A percentile compares a stretch with the other conserved stretches of the same genome.
These are phyloP conservation scores for Tolypocladium inflatum DNA, from an alignment of 2,329 filamentous ascomycete species.

Conservation along the genomic window DNA sequence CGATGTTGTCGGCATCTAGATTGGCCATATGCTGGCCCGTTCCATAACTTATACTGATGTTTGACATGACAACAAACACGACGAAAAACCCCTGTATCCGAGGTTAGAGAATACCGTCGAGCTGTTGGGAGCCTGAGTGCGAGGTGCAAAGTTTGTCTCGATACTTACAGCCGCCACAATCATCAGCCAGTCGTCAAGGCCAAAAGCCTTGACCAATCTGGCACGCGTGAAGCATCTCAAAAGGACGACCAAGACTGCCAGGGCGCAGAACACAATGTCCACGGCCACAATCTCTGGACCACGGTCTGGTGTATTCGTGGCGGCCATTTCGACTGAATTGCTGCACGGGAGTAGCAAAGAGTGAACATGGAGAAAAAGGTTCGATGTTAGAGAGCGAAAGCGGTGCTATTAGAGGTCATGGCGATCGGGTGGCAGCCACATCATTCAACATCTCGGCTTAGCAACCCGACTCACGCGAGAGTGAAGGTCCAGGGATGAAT, in stretches of 20 bases:
- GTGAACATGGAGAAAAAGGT: not conserved
- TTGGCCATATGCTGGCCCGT: constrained; percentile 28
- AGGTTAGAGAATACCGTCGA: not conserved
- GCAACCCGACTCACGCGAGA: not conserved
- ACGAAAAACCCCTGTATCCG: constrained; percentile 21
- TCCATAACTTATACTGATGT: constrained; percentile 25
- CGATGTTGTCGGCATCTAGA: constrained; percentile 14
- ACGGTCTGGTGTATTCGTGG: constrained; percentile 8
- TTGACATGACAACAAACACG: constrained; percentile 21
- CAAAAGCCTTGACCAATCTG: constrained; percentile 2
- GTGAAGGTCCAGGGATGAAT: not conserved
- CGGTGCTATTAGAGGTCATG: not conserved
- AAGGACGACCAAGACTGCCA: constrained; percentile 12
- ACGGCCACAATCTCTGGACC: constrained; percentile 16
- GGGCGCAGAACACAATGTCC: constrained; percentile 12
- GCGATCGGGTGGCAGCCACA: not conserved
- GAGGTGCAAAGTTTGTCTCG: not conserved
- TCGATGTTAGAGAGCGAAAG: not conserved
- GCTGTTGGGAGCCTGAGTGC: not conserved
- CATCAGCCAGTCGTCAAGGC: constrained; percentile 5
- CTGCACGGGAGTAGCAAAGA: not conserved
- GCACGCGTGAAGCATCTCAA: constrained; percentile 6
- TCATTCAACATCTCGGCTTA: not conserved
- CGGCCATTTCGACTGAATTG: not conserved
- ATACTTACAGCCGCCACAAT: constrained; percentile 2